Percentiles rank a stretch among this genome's conserved stretches.
Conservation (phyloP, 495 filamentous ascomycete species). For the Cudoniella acicularis region DNA sequence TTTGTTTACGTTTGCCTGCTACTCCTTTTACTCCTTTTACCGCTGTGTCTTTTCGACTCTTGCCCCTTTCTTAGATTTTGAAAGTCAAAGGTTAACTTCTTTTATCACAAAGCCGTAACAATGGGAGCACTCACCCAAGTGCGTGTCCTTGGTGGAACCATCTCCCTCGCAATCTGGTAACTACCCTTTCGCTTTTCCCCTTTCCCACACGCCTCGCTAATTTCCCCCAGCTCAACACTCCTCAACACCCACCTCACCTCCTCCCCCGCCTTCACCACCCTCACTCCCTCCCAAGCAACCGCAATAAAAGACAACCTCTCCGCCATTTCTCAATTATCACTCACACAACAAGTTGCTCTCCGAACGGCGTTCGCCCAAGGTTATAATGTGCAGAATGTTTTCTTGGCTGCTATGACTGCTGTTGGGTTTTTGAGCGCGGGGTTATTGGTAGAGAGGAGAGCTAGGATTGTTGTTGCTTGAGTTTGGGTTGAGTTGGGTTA, state of each 20-base stretch:
- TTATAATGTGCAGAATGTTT: constrained; percentile 13
- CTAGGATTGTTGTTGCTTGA: not conserved
- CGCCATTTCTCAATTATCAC: not conserved
- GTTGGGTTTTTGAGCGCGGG: not conserved
- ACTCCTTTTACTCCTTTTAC: no score
- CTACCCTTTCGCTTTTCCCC: constrained; percentile 33
- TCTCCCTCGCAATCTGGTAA: constrained; percentile 39
- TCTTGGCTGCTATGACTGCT: not conserved
- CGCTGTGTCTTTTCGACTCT: no score
- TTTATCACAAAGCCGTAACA: constrained; percentile 33
- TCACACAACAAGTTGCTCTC: not conserved
- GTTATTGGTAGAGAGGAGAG: not conserved
- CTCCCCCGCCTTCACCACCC: not conserved
- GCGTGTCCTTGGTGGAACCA: constrained; percentile 44
- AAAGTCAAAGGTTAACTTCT: no score
- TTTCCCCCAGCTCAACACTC: not conserved
- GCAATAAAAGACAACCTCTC: not conserved
- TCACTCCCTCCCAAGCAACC: not conserved
- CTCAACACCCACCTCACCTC: constrained; percentile 5
- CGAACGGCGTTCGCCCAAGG: constrained; percentile 7
- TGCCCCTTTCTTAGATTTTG: no score
- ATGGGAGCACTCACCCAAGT: constrained; percentile 47
- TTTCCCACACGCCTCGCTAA: constrained; percentile 7
- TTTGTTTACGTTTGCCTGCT: not conserved
- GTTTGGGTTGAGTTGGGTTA: not conserved